These are phyloP conservation scores for Fusarium ambrosium DNA, from an alignment of 2,329 filamentous ascomycete species.

Conservation along the genomic window DNA sequence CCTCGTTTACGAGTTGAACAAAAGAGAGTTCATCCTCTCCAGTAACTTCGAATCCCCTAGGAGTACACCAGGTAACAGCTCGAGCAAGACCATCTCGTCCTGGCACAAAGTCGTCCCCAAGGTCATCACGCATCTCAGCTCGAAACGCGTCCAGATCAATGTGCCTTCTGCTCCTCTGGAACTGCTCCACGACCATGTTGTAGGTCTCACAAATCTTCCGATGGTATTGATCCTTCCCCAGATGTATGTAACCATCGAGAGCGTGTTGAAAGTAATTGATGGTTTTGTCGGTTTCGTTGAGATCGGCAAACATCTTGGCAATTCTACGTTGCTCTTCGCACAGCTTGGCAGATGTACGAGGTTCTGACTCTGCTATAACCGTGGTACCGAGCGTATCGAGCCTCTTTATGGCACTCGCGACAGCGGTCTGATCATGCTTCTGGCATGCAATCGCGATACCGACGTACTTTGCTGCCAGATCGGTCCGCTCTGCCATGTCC, in stretches of 20 bases:
- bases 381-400: neutral
- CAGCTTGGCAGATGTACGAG: neutral
- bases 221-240: neutral
- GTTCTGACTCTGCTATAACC: neutral
- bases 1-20: neutral
- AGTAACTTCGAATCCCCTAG: neutral
- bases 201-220: neutral
- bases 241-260: neutral
- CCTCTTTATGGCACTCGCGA: neutral
- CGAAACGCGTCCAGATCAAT: neutral
- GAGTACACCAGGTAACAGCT: neutral
- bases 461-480: neutral
- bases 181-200: neutral
- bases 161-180: neutral
- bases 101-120: neutral
- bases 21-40: neutral
- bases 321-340: neutral
- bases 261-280: neutral
- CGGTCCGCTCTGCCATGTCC: neutral
- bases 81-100: neutral
- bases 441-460: neutral
- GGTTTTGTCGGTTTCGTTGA: neutral
- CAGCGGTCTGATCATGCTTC: neutral
- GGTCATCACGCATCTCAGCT: neutral
- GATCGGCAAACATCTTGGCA: neutral